Evolutionary conservation across 78 protist species (phyloP).

Genomic region (Creolimax fragrantissima): DNA sequence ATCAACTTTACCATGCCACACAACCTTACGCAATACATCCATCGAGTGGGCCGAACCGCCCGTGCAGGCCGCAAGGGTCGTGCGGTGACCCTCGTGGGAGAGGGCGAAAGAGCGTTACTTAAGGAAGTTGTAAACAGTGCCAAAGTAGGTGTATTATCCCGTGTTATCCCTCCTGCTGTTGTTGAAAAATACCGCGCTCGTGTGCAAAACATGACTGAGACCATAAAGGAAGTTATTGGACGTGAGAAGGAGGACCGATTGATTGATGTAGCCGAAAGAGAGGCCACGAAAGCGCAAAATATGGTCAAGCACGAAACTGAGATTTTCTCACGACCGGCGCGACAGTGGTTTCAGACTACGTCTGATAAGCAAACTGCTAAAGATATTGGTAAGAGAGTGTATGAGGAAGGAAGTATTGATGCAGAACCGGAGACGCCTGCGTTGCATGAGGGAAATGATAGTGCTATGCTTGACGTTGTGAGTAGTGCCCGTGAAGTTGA

Average conservation of each 20-base stretch:
- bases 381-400: neutral
- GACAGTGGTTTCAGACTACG: slow-evolving; percentile 35
- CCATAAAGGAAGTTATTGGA: neutral
- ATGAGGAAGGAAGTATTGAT: neutral
- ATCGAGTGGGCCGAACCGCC: slow-evolving; percentile 81
- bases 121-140: slow-evolving; percentile 6
- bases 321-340: slow-evolving; percentile 7
- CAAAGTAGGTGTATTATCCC: neutral
- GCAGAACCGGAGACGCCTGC: neutral
- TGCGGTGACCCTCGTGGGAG: slow-evolving; percentile 17
- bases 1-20: slow-evolving; percentile 71
- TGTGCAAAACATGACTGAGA: neutral
- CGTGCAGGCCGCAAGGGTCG: slow-evolving; percentile 65
- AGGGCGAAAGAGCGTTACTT: neutral
- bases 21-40: slow-evolving; percentile 64
- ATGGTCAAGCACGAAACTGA: slow-evolving; percentile 34
- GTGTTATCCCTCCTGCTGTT: neutral
- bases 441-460: neutral
- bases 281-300: slow-evolving; percentile 21
- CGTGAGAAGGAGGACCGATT: neutral
- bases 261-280: slow-evolving; percentile 29
- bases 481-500: neutral
- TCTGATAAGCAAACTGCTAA: neutral
- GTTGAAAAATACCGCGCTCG: neutral
- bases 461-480: neutral